These are phyloP conservation scores for Penicillium atrosanguineum DNA, from an alignment of 495 filamentous ascomycete species.

Conservation along the genomic window DNA sequence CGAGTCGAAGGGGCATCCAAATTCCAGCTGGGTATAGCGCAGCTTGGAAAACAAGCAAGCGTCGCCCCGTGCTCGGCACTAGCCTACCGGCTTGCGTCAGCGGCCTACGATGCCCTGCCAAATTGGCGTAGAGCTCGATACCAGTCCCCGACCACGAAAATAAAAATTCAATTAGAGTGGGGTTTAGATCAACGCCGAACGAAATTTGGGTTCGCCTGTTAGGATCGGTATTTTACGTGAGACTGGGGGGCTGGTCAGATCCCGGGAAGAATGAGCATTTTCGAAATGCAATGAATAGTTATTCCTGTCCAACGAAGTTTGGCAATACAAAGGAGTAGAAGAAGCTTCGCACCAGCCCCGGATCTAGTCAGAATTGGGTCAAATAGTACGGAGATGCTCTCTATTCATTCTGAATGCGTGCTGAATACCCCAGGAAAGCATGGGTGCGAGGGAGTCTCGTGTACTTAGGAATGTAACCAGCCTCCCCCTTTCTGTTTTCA, in stretches of 20 bases:
- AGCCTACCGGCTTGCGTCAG: constrained; percentile 7
- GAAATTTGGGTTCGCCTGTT: background rate
- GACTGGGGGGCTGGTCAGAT: background rate
- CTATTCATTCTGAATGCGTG: background rate
- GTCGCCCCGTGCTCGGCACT: background rate
- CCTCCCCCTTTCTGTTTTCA: constrained; percentile 4
- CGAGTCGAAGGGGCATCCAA: background rate
- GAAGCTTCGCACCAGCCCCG: background rate
- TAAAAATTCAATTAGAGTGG: background rate
- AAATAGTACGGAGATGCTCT: background rate
- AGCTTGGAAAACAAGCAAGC: background rate
- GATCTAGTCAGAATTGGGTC: background rate
- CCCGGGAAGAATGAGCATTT: background rate
- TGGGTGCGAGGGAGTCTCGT: background rate
- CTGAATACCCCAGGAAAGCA: background rate
- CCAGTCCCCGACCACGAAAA: background rate
- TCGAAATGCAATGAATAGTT: background rate
- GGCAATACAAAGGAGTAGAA: background rate
- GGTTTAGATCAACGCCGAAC: background rate
- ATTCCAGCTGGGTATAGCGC: background rate
- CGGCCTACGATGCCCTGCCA: background rate
- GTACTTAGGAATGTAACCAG: constrained; percentile 7
- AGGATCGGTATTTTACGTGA: background rate
- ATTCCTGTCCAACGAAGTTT: too few species aligned
- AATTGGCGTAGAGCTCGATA: background rate